Percentiles rank a stretch among this genome's conserved stretches.
phyloP scores from a whole-genome alignment of 1,139 yeast species.

The Hansenula lynferdii region DNA sequence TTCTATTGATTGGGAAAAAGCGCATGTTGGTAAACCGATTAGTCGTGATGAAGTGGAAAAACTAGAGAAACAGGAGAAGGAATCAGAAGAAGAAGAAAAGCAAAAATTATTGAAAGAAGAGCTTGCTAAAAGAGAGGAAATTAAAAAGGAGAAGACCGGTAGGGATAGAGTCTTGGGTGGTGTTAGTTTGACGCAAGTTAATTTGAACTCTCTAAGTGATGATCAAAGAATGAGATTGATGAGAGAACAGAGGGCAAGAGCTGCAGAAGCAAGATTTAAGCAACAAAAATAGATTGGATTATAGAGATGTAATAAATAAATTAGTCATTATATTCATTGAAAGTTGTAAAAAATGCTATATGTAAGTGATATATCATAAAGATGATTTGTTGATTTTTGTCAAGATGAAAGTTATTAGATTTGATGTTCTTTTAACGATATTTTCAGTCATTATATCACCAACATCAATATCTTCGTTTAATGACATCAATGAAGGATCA shows the following conservation, averaged over 20 bases:
- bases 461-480: slow-evolving; percentile 18
- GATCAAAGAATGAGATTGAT: slow-evolving; percentile 73
- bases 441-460: slow-evolving; percentile 19
- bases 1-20: slow-evolving; percentile 61
- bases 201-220: slow-evolving; percentile 41
- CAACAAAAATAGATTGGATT: no score
- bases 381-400: slow-evolving; percentile 19
- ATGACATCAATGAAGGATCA: slow-evolving; percentile 32
- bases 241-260: slow-evolving; percentile 94
- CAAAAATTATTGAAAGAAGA: slow-evolving; percentile 29
- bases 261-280: slow-evolving; percentile 84
- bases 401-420: slow-evolving; percentile 14
- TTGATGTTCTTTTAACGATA: slow-evolving; percentile 9
- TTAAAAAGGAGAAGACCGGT: slow-evolving; percentile 17
- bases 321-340: no score
- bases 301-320: not conserved
- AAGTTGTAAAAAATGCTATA: no score
- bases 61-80: slow-evolving; percentile 36
- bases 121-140: slow-evolving; percentile 24
- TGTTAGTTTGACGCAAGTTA: slow-evolving; percentile 22
- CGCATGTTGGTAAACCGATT: slow-evolving; percentile 63
- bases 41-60: slow-evolving; percentile 60
- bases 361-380: no score
- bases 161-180: slow-evolving; percentile 23
- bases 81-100: slow-evolving; percentile 23